Conservation (phyloP, 176 grass and related monocot species). For the Poa annua region DNA sequence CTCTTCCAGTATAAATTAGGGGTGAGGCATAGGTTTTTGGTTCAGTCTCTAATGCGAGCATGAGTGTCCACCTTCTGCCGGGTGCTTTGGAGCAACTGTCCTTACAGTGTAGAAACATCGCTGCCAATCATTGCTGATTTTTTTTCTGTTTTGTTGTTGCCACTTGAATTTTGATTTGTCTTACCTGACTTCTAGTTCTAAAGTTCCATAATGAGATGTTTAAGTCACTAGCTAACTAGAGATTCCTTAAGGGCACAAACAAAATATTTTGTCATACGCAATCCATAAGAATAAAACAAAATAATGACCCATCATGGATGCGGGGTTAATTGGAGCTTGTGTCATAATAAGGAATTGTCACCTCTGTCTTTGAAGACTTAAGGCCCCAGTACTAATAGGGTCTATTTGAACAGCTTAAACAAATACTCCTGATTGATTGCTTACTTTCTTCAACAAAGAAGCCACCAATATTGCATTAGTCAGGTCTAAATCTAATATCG, state of each 20-base stretch:
- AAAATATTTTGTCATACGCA: background rate
- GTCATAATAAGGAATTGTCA: background rate
- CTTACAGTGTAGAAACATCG: background rate
- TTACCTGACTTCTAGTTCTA: background rate
- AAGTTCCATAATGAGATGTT: slow-evolving; percentile 21
- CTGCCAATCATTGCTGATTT: slow-evolving; percentile 21
- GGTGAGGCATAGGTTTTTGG: background rate
- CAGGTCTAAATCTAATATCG: background rate
- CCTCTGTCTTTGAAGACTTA: slow-evolving; percentile 19
- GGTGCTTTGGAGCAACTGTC: slow-evolving; percentile 19
- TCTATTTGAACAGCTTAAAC: background rate
- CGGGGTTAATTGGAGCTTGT: background rate
- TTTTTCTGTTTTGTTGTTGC: slow-evolving; percentile 18
- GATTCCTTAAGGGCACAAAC: slow-evolving; percentile 12
- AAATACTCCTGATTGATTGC: background rate
- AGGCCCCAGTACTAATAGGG: background rate
- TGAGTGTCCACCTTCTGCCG: background rate
- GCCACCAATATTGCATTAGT: background rate
- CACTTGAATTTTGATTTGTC: slow-evolving; percentile 15
- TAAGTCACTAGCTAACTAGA: slow-evolving; percentile 24
- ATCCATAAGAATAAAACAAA: background rate
- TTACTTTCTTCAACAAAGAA: slow-evolving; percentile 24
- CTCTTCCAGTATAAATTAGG: slow-evolving; percentile 3
- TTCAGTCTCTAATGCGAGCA: background rate
- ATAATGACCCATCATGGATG: background rate